phyloP scores from a whole-genome alignment of 495 filamentous ascomycete species.

The Trichoderma orchidacearum region DNA sequence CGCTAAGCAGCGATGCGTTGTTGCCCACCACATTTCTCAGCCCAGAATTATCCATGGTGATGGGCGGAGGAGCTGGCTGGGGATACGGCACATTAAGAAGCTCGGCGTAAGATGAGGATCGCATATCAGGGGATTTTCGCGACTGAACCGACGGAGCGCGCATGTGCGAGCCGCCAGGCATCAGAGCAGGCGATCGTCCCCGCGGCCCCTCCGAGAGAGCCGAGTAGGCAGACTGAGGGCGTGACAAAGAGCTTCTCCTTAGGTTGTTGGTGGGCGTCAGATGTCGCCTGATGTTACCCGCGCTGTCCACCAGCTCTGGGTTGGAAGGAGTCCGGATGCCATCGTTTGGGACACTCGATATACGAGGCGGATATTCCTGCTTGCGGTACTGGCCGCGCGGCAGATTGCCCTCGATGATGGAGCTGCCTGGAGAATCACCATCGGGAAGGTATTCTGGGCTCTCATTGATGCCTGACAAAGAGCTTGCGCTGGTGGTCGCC shows the following conservation, averaged over 20 bases:
- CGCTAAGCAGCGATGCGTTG: conserved; percentile 79
- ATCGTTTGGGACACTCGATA: conserved; percentile 21
- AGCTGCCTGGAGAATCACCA: conserved; percentile 22
- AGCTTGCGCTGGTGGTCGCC: conserved; percentile 34
- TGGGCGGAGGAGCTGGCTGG: conserved; percentile 63
- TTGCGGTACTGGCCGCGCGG: conserved; percentile 37
- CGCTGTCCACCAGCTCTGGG: conserved; percentile 27
- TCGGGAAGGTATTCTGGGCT: conserved; percentile 18
- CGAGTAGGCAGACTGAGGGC: conserved; percentile 62
- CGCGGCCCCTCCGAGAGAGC: conserved; percentile 50
- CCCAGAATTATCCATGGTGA: conserved; percentile 61
- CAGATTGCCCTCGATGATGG: conserved; percentile 21
- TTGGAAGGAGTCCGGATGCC: conserved; percentile 28
- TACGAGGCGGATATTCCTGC: conserved; percentile 24
- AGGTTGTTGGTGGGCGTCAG: conserved; percentile 38
- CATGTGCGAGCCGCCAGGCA: conserved; percentile 26
- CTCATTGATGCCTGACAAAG: conserved; percentile 31
- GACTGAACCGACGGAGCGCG: conserved; percentile 50
- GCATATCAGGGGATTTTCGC: conserved; percentile 56
- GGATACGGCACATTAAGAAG: conserved; percentile 81
- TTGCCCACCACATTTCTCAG: conserved; percentile 67
- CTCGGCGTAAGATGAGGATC: conserved; percentile 74
- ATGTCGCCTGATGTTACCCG: conserved; percentile 37
- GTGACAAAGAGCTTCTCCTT: conserved; percentile 39
- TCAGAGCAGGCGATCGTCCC: conserved; percentile 45